Evolutionary conservation across 177 flowering plant species (phyloP), one percentile per base, ranked within the genome.

Genomic region (Vitis hybrid): DNA sequence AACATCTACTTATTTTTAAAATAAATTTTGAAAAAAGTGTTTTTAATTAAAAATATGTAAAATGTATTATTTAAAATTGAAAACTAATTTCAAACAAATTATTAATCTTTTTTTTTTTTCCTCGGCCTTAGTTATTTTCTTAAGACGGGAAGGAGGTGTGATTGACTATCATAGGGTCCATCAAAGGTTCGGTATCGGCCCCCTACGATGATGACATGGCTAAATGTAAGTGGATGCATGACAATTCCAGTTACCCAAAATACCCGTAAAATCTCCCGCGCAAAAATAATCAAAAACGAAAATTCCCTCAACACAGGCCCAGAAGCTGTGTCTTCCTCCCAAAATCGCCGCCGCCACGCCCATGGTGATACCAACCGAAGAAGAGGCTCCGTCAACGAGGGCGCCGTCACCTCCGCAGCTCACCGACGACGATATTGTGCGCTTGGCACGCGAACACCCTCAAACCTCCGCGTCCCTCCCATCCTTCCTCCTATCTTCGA

Each of bases 361-460:
- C 61, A 31, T 67, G 60, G 2, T 80, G 63, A 1, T 75, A 19
- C 16, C 62, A 64, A n/a, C 75, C 74, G 58, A 68, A 53, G 63
- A 60, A 16, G 58, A 49, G 6, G 19, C 65, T 6, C 67, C 70
- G 5, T 70, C 64, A 0, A 75, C 78, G 29, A 26, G 29, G 39
- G 57, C 18, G 6, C 26, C 65, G 3, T 65, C 71, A 5, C 71
- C 62, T 0, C 77, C 78, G 63, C 71, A 72, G 33, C 72, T 83
- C 9, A 74, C 77, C 11, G 90, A 83, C 70, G 66, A 72, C 18
- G 97, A 88, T 1, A 83, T 91, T 62, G 66, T 86, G 53, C 83
- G 78, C 65, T 70, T 89, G 11, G 89, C 86, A 22, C 80, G 71
- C 29, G 48, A 76, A 29, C 74, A 75, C 64, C 71, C 65, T 72